These are phyloP conservation scores for Thalassiosira oceanica DNA, from an alignment of 352 stramenopile species.

Conservation along the genomic window DNA sequence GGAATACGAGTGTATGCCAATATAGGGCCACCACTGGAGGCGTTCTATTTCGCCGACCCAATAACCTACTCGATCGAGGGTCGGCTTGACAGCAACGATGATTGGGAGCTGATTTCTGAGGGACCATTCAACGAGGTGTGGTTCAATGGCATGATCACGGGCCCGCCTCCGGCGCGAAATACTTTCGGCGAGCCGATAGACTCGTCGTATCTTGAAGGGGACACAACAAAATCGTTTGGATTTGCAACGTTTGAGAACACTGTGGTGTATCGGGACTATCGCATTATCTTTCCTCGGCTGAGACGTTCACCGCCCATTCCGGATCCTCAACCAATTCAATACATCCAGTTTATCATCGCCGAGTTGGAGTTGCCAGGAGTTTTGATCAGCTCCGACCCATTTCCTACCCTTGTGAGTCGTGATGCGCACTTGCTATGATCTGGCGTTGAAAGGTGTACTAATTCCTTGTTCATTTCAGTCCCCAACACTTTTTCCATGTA, in stretches of 20 bases:
- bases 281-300: conserved; percentile 1
- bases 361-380: no score
- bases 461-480: no score
- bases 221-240: neutral
- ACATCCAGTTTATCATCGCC: no score
- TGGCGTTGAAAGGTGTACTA: no score
- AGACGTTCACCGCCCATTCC: no score
- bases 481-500: no score
- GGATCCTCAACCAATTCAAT: no score
- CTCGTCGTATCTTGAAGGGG: neutral
- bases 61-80: neutral
- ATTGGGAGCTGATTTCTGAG: neutral
- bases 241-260: conserved; percentile 5
- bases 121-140: neutral
- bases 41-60: no score
- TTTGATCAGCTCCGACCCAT: no score
- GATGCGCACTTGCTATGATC: no score
- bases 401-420: no score
- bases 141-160: no score
- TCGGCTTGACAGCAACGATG: neutral
- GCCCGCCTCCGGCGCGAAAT: neutral
- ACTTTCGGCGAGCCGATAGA: neutral
- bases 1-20: neutral
- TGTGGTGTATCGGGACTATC: neutral
- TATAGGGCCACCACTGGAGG: neutral